Base-by-base conservation (phyloP, 345 rosid genomes). In the Aquilaria sinensis region DNA sequence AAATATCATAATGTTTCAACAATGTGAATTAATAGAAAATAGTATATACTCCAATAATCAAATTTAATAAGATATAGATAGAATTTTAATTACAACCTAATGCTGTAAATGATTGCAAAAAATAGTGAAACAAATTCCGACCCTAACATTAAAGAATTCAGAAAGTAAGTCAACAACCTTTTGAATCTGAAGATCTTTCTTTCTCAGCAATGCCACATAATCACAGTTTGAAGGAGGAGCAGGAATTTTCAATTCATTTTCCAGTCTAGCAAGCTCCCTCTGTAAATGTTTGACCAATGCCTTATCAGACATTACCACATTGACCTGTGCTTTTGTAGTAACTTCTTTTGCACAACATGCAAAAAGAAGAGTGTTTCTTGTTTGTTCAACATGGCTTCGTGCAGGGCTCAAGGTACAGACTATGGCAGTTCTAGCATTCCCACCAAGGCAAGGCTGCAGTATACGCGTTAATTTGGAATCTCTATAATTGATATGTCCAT, bases 321-420 rank as follows among this genome's bases (percentile, higher is more conserved):
- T 94, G 69, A 94, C 90, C 70, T 94, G 99, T 66, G 97, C 97
- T 71, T 88, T 94, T 12, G 97, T 94, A 56, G 88, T 85, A 55
- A 94, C 96, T 82, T 94, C 99, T 71, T 90, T 94, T 41, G 99
- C 99, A 73, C 96, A 88, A 60, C 97, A 86, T 61, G 99, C 97
- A 79, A 94, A 94, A 76, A 94, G 66, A 58, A 94, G 92, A 12
- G 99, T 94, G 75, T 90, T 94, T 79, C 99, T 83, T 29, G 99
- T 86, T 81, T 93, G 98, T 81, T 93, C 98, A 59, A 90, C 98
- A 72, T 93, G 97, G 75, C 94, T 81, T 34, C 96, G 81, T 14
- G 98, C 97, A 66, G 98, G 98, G 73, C 98, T 93, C 78, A 93
- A 74, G 60, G 97, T 93, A 81, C 98, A 93, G 41, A 93, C 81